Base-by-base conservation (phyloP, 2,329 filamentous ascomycete species). In the Exophiala spinifera region DNA sequence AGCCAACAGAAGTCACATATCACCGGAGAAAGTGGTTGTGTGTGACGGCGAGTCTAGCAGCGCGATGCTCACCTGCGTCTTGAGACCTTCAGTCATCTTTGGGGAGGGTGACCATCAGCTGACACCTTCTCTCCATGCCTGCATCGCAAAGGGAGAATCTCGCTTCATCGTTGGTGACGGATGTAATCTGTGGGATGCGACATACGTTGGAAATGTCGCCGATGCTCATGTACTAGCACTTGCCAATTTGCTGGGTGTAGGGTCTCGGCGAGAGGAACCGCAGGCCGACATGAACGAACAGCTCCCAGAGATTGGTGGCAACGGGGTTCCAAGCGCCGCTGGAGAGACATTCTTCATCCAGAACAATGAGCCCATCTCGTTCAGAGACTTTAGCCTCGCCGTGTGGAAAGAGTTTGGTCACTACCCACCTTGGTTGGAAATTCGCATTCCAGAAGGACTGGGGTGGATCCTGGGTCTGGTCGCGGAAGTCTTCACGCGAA, bases 341-440 rank as follows among this genome's bases (percentile, higher is more conserved):
- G 73, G 74, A 0, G 70, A 76, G 60, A 70, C 68, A 5, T 74
- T 76, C 56, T 76, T 75, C 62, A 73, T 76, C 19, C 72, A 74
- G 51, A 76, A 75, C 57, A 73, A 76, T 53, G 71, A 76, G 53
- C 72, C 72, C 36, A 71, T 76, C 43, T 62, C 70, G 14, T 76
- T 76, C 56, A 68, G 74, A 17, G 69, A 72, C 61, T 74, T 76
- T 46, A 75, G 73, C 53, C 64, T 76, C 28, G 69, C 68, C 7
- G 67, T 75, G 42, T 76, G 73, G 74, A 66, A 64, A 10, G 66
- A 71, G 50, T 83, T 83, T 62, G 79, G 74, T 0, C 79, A 81
- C 61, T 71, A 77, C 21, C 62, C 63, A 13, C 81, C 81, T 4
- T 63, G 64, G 0, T 79, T 72, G 47, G 65, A 78, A 44, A 54